Conservation (phyloP, 169 alveolate genomes). For the Plasmodium vinckei region DNA sequence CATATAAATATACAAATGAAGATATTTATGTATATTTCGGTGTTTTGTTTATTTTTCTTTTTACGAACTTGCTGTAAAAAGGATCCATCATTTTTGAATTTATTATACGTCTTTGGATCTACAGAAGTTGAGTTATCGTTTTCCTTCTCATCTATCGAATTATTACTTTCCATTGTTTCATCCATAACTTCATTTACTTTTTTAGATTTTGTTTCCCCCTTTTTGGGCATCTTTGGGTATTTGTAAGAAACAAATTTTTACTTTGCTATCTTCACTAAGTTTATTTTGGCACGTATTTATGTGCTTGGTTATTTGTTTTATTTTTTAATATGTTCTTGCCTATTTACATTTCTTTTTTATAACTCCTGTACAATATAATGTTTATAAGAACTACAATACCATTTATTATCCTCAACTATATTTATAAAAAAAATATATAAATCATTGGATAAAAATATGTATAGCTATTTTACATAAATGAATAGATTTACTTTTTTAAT, state of each 20-base stretch:
- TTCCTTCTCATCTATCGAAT: background rate
- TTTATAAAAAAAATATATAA: too few species aligned
- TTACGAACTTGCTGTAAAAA: slow-evolving; percentile 53
- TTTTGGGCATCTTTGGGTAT: background rate
- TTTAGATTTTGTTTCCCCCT: background rate
- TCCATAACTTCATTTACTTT: background rate
- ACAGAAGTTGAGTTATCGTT: background rate
- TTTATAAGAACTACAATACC: too few species aligned
- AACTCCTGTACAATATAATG: too few species aligned
- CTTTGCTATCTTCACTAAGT: too few species aligned
- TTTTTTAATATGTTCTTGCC: too few species aligned
- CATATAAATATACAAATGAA: background rate
- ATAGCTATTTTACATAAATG: too few species aligned
- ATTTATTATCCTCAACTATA: too few species aligned
- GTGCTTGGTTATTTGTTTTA: too few species aligned
- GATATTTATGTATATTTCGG: background rate
- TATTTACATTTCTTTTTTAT: too few species aligned
- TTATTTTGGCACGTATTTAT: too few species aligned
- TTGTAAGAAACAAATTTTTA: background rate
- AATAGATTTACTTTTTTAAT: too few species aligned
- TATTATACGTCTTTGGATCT: slow-evolving; percentile 69
- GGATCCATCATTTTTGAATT: slow-evolving; percentile 62
- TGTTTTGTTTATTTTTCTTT: background rate
- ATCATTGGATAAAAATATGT: too few species aligned
- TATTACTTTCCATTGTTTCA: slow-evolving; percentile 1